Base-by-base conservation (phyloP, 1,139 yeast genomes). In the Pneumocystis jirovecii region DNA sequence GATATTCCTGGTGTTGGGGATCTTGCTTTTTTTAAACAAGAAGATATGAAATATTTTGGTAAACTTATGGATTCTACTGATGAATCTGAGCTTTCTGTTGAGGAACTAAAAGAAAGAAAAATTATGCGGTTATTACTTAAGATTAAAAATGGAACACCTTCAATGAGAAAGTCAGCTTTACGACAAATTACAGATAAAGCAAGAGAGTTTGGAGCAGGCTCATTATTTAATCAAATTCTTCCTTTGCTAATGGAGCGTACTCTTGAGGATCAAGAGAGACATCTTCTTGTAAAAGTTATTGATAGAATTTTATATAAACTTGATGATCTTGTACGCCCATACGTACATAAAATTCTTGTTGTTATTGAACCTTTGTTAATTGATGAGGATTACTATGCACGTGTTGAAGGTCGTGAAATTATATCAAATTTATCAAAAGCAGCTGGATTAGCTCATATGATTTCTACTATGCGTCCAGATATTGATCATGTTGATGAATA, bases 401-500 rank as follows among this genome's bases (percentile, higher is more conserved):
- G 96, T 68, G 76, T 82, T 1, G 96, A 89, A 72, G 95, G 96
- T 1, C 79, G 89, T 64, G 96, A 89, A 68, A 83, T 90, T 39
- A 82, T 91, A 15, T 81, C 93, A 0, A 85, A 82, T 69, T 76
- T 91, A 42, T 78, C 96, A 6, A 85, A 85, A 71, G 89, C 95
- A 1, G 93, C 89, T 1, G 98, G 98, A 0, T 75, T 91, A 59
- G 83, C 89, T 0, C 85, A 84, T 62, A 86, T 90, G 83, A 83
- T 93, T 42, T 80, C 89, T 1, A 83, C 86, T 0, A 78, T 91
- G 74, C 80, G 96, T 66, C 90, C 95, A 0, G 95, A 89, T 74
- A 81, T 93, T 57, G 96, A 87, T 70, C 85, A 86, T 71, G 82
- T 81, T 12, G 97, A 91, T 72, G 97, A 91, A 70, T 86, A 85